Base-by-base conservation (phyloP, 352 stramenopile genomes). In the Lagenidium sp. region DNA sequence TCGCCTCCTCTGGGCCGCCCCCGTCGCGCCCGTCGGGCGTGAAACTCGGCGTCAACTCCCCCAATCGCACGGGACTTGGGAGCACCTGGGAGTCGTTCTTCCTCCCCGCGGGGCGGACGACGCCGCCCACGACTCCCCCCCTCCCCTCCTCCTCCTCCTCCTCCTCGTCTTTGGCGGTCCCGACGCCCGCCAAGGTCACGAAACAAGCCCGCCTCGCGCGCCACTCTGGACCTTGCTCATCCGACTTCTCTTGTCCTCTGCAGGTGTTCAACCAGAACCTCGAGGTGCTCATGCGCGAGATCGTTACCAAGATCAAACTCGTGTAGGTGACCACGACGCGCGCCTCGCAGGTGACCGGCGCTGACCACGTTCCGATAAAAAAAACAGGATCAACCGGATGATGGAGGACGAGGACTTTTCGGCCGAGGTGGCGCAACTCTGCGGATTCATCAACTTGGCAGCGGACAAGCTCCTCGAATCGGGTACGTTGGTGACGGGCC, bases 191-290 rank as follows among this genome's bases (percentile, higher is more conserved):
- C 22, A 71, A 77, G 36, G 55, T 68, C 23, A n/a, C n/a, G n/a
- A n/a, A n/a, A n/a, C n/a, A n/a, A n/a, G n/a, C n/a, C n/a, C n/a
- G 13, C 13, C 13, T 19, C 11, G 13, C 18, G 43, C 19, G 2
- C 3, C 25, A 31, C 45, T 1, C 1, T 43, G 13, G 2, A n/a
- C n/a, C n/a, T n/a, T n/a, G n/a, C n/a, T n/a, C n/a, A n/a, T n/a
- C n/a, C n/a, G n/a, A n/a, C n/a, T 38, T 29, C 5, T 22, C 38
- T 35, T 18, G 13, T 5, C 8, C 24, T 34, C 15, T 32, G 28
- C 32, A 87, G 72, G 58, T 76, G 3, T 64, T 68, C 29, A 53
- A 68, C n/a, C 68, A 78, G 36, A 76, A 65, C 23, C 26, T 88
- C 7, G 68, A 85, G 24, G 58, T 65, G 36, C 48, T 74, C 10